phyloP scores from a whole-genome alignment of 2,329 filamentous ascomycete species.

The Dactylella cylindrospora region DNA sequence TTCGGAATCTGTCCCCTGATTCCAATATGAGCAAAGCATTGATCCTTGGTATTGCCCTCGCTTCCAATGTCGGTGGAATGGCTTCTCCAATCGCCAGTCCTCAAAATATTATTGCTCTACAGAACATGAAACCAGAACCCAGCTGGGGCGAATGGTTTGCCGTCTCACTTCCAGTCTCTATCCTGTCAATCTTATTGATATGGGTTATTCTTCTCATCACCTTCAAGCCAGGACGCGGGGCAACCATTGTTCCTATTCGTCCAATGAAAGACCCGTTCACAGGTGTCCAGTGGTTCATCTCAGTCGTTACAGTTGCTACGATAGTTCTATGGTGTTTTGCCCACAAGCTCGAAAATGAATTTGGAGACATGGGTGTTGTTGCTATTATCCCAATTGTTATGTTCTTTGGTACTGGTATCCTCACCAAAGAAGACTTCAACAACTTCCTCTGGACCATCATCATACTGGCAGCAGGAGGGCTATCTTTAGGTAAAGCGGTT shows the following conservation, averaged over 20 bases:
- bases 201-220: constrained; percentile 83
- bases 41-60: constrained; percentile 89
- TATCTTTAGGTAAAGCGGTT: constrained; percentile 90
- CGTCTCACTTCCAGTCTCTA: constrained; percentile 86
- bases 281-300: constrained; percentile 90
- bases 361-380: constrained; percentile 97
- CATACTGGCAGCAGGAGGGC: constrained; percentile 88
- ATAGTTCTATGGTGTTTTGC: constrained; percentile 91
- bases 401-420: constrained; percentile 93
- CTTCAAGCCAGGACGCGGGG: constrained; percentile 81
- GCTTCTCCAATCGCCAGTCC: constrained; percentile 95
- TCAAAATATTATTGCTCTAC: constrained; percentile 93
- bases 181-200: constrained; percentile 82
- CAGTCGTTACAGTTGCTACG: constrained; percentile 75
- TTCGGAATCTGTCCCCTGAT: constrained; percentile 86
- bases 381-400: constrained; percentile 93
- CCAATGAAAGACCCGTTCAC: constrained; percentile 85
- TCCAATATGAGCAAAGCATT: constrained; percentile 93
- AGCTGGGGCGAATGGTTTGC: constrained; percentile 98
- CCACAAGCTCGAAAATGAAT: constrained; percentile 80
- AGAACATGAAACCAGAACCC: constrained; percentile 89
- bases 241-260: constrained; percentile 86
- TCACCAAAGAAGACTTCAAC: constrained; percentile 99
- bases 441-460: constrained; percentile 99
- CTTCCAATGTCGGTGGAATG: constrained; percentile 94